phyloP scores from a whole-genome alignment of 768 basidiomycete species.

The Leccinellum rugosiceps region DNA sequence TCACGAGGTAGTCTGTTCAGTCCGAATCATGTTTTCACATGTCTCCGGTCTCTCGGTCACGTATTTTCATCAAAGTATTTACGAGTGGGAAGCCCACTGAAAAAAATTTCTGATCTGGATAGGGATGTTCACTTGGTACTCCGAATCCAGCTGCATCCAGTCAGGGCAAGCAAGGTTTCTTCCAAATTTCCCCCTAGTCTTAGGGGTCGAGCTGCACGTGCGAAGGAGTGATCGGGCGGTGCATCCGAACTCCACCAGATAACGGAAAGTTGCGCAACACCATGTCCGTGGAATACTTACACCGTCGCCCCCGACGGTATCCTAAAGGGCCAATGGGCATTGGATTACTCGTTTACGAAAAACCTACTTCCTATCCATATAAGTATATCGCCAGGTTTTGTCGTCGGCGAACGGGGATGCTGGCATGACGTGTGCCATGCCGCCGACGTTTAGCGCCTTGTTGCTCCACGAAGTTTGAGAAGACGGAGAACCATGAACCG shows the following conservation, averaged over 20 bases:
- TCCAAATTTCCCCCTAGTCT: neutral
- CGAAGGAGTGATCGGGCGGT: neutral
- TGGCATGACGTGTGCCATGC: neutral
- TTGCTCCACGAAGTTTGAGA: neutral
- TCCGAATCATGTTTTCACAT: neutral
- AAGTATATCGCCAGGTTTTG: neutral
- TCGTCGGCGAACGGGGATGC: neutral
- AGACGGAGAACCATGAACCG: neutral
- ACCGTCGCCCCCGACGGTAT: neutral
- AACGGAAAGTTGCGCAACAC: neutral
- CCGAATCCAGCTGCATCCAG: neutral
- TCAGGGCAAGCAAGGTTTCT: conserved; percentile 8
- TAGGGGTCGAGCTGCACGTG: neutral
- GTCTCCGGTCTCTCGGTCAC: neutral
- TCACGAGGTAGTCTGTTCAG: neutral
- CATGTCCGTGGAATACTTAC: neutral
- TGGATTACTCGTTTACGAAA: neutral
- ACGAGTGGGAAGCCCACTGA: neutral
- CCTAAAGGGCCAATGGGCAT: neutral
- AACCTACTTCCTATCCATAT: neutral
- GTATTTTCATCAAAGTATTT: neutral
- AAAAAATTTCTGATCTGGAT: neutral
- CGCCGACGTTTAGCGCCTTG: neutral
- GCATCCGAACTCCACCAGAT: neutral
- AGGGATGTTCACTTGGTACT: neutral